Evolutionary conservation across 164 flowering plant genomes (phyloP), one percentile per base, ranked within the genome.

Genomic region (Annona squamosa): DNA sequence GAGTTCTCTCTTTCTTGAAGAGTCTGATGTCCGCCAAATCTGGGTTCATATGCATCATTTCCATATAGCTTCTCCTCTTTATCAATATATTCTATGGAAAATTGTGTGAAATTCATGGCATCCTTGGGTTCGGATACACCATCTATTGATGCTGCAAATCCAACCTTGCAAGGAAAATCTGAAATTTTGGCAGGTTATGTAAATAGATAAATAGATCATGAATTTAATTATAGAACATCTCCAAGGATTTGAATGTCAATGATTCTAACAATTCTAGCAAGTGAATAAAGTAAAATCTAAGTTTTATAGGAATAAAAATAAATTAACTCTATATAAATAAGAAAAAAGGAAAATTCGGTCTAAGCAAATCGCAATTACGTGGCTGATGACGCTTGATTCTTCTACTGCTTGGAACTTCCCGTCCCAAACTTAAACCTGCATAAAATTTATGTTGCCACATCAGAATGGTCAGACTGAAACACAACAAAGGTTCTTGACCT

Each of bases 11-110:
- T 89, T 81, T 90, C 92, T 85, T 84, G 81, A 75, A 91, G 88
- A 18, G 91, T 95, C 79, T 88, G 98, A 79, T 90, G 96, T 68
- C 98, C 98, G 76, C 94, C 98, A 87, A 95, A 95, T 83, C 89
- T 86, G 48, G 91, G 87, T 63, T 81, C 77, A 74, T 71, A 72
- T 59, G 65, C 44, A 61, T 74, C 75, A 77, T 48, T 62, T 3
- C 64, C 74, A 26, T 68, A 74, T 66, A 72, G 72, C 46, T 70
- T 80, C 47, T 85, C 86, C 77, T 95, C 98, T 71, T 73, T 75
- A 26, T 79, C 85, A 73, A 90, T 69, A 81, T 88, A 92, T 4
- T 78, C 77, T 47, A 87, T 76, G 3, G 89, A 83, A 81, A 92
- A 91, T 47, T 84, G 77, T 43, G 88, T 74, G 72, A 87, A 84